Conservation (phyloP, 768 basidiomycete genomes). For the Rhizopogon rudus region DNA sequence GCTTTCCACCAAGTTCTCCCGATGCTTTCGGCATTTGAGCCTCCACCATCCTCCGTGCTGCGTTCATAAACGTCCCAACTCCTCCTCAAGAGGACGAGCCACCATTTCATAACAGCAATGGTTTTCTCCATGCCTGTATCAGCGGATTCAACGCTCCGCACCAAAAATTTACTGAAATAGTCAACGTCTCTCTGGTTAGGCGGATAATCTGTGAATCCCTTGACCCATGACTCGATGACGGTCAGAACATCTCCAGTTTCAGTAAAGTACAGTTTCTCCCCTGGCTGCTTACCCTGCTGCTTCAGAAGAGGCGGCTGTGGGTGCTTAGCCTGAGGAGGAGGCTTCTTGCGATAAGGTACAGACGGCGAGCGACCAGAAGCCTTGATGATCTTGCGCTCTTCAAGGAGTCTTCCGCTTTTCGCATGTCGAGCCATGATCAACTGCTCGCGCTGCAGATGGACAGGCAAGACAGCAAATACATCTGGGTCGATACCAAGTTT, state of each 20-base stretch:
- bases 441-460: slow-evolving; percentile 68
- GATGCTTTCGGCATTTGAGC: slow-evolving; percentile 33
- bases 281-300: slow-evolving; percentile 45
- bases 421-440: slow-evolving; percentile 53
- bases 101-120: slow-evolving; percentile 74
- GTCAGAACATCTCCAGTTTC: slow-evolving; percentile 70
- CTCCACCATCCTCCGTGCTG: slow-evolving; percentile 28
- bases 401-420: slow-evolving; percentile 31
- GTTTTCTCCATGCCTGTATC: slow-evolving; percentile 71
- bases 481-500: slow-evolving; percentile 69
- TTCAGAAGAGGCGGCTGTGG: slow-evolving; percentile 47
- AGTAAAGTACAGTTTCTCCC: slow-evolving; percentile 53
- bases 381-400: slow-evolving; percentile 52
- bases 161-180: slow-evolving; percentile 68
- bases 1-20: slow-evolving; percentile 81
- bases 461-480: slow-evolving; percentile 62
- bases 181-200: slow-evolving; percentile 74
- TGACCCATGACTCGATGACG: slow-evolving; percentile 75
- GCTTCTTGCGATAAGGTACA: slow-evolving; percentile 41
- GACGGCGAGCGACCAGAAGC: slow-evolving; percentile 24
- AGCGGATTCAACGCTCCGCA: slow-evolving; percentile 60
- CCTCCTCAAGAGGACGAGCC: slow-evolving; percentile 65
- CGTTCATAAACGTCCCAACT: slow-evolving; percentile 58
- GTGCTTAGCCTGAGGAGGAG: slow-evolving; percentile 53
- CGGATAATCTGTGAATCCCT: slow-evolving; percentile 48